Percentiles rank a stretch among this genome's conserved stretches.
These are phyloP conservation scores for Candida sp. DNA, from an alignment of 1,139 yeast genomes.

Conservation along the genomic window DNA sequence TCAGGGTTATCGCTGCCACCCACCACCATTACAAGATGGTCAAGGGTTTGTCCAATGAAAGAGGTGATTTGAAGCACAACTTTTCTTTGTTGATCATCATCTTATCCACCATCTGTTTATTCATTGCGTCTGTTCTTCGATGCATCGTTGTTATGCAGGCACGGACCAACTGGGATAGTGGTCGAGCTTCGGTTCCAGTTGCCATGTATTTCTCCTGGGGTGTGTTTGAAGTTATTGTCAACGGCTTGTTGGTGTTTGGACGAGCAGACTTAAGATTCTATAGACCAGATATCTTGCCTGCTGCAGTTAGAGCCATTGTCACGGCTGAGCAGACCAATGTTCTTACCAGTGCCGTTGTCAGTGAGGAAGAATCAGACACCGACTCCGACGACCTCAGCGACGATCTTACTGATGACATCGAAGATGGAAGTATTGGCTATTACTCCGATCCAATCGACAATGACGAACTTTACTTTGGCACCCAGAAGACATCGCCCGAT, in stretches of 20 bases:
- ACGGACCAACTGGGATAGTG: constrained; percentile 20
- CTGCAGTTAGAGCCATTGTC: constrained; percentile 37
- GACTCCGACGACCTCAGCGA: neutral
- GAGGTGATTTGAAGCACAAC: constrained; percentile 44
- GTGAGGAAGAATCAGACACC: constrained; percentile 1
- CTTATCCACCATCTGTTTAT: constrained; percentile 34
- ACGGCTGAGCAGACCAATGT: constrained; percentile 48
- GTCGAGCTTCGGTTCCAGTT: constrained; percentile 27
- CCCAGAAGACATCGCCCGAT: neutral
- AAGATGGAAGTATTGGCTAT: neutral
- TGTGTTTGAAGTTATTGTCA: constrained; percentile 37
- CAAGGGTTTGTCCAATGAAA: constrained; percentile 41
- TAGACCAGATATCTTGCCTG: constrained; percentile 48
- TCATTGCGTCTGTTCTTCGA: constrained; percentile 36
- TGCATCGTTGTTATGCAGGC: constrained; percentile 36
- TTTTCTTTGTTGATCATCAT: constrained; percentile 36
- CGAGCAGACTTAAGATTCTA: constrained; percentile 52
- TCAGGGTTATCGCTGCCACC: constrained; percentile 49
- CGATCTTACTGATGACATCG: neutral
- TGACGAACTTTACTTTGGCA: constrained; percentile 1
- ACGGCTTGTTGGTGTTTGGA: constrained; percentile 42
- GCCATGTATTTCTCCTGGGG: constrained; percentile 47
- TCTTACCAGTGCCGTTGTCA: neutral
- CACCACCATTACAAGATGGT: constrained; percentile 46
- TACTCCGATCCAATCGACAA: neutral